Base-by-base conservation (phyloP, 2,329 filamentous ascomycete genomes). In the Beauveria australis region DNA sequence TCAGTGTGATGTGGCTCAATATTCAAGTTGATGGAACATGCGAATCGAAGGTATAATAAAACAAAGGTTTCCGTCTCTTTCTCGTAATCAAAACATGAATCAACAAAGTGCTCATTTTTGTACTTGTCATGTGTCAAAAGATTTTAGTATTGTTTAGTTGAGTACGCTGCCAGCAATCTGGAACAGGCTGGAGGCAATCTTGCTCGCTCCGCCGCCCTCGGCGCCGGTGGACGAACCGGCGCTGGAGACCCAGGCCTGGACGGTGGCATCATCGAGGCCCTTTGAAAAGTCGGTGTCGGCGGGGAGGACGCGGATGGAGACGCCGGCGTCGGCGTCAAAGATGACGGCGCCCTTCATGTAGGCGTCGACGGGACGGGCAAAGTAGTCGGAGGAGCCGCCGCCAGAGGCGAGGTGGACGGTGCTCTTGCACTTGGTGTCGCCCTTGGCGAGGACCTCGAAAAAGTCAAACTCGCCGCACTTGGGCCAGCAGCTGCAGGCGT, bases 391-490 rank as follows among this genome's bases (percentile, higher is more conserved):
- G 70, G 85, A 84, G 57, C 88, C 88, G 40, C 83, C 86, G 30
- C 82, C 77, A 54, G 81, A 76, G 64, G 84, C 81, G 63, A 79
- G 75, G 74, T 92, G 89, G 67, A 91, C 78, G 18, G 88, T 89
- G 44, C 84, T 86, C 75, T 89, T 91, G 74, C 84, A 82, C 68
- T 84, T 84, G 48, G 76, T 79, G 70, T 87, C 84, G 30, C 88
- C 89, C 1, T 79, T 71, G 63, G 81, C 78, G 46, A 92, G 82
- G 26, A 89, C 80, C 75, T 92, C 89, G 67, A 88, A 86, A 59
- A 92, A 79, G 68, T 93, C 89, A 63, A 89, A 83, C 75, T 93
- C 89, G 67, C 88, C 89, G 70, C 89, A 92, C 43, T 83, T 67
- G 69, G 74, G 78, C 88, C 88, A 92, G 79, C 89, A 92, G 62